phyloP scores from a whole-genome alignment of 495 filamentous ascomycete species.

The Penicillium waksmanii region DNA sequence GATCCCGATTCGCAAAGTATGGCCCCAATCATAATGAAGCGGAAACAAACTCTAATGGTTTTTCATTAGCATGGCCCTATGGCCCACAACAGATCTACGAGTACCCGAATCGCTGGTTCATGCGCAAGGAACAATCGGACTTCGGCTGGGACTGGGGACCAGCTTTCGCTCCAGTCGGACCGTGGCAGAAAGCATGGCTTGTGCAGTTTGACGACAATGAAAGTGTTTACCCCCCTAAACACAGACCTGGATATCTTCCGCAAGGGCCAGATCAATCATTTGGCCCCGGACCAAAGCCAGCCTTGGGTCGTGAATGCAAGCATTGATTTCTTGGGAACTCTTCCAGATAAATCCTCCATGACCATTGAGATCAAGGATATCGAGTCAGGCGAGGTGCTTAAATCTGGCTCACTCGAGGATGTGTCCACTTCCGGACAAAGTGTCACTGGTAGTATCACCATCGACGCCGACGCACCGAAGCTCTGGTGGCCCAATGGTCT shows the following conservation, averaged over 20 bases:
- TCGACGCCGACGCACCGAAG: slow-evolving; percentile 51
- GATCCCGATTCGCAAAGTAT: slow-evolving; percentile 56
- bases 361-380: slow-evolving; percentile 57
- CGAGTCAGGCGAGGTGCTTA: slow-evolving; percentile 48
- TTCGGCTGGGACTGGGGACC: slow-evolving; percentile 78
- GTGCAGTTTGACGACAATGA: slow-evolving; percentile 54
- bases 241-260: slow-evolving; percentile 64
- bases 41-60: slow-evolving; percentile 1
- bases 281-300: slow-evolving; percentile 61
- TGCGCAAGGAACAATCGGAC: slow-evolving; percentile 71
- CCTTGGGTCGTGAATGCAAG: slow-evolving; percentile 74
- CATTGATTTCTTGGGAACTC: slow-evolving; percentile 60
- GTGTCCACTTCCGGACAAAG: slow-evolving; percentile 48
- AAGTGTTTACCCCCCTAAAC: slow-evolving; percentile 59
- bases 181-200: slow-evolving; percentile 65
- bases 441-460: slow-evolving; percentile 53
- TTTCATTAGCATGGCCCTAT: slow-evolving; percentile 47
- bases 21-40: not conserved
- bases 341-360: slow-evolving; percentile 53
- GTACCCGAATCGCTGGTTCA: slow-evolving; percentile 62
- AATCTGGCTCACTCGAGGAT: slow-evolving; percentile 46
- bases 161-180: slow-evolving; percentile 66
- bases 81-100: slow-evolving; percentile 45
- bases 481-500: slow-evolving; percentile 69
- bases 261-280: slow-evolving; percentile 61